Conservation (phyloP, 2,329 filamentous ascomycete genomes). For the Onygenales sp. region DNA sequence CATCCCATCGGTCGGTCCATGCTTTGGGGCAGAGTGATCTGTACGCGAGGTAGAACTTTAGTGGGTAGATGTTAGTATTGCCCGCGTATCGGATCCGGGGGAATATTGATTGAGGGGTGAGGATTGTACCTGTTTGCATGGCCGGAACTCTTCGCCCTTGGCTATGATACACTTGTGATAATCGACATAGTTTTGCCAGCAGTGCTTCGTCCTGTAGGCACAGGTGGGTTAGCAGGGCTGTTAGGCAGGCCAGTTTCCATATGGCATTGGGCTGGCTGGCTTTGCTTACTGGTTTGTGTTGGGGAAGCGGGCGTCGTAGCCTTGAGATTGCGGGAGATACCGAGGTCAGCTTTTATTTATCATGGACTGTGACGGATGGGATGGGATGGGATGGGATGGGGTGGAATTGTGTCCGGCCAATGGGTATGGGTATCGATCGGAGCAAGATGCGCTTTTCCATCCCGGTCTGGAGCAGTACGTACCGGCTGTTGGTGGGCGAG, state of each 20-base stretch:
- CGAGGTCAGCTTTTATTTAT: neutral
- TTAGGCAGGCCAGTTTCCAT: slow-evolving; percentile 6
- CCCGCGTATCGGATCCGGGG: no score
- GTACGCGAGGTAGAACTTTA: slow-evolving; percentile 91
- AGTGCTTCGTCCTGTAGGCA: slow-evolving; percentile 73
- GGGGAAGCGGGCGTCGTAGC: slow-evolving; percentile 98
- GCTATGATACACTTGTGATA: slow-evolving; percentile 99
- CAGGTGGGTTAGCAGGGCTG: neutral
- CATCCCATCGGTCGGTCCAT: slow-evolving; percentile 93
- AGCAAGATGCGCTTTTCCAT: neutral
- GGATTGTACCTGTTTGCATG: slow-evolving; percentile 76
- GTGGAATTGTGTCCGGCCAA: neutral
- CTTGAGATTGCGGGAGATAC: slow-evolving; percentile 40
- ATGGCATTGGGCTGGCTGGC: neutral
- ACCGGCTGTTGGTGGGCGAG: slow-evolving; percentile 34
- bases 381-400: neutral
- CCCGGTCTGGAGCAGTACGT: slow-evolving; percentile 18
- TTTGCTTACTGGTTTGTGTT: slow-evolving; percentile 64
- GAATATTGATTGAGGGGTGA: neutral
- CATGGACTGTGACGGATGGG: no score
- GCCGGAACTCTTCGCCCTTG: slow-evolving; percentile 97
- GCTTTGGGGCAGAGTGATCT: slow-evolving; percentile 92
- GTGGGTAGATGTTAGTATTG: neutral
- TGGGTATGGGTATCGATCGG: neutral
- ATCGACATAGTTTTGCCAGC: slow-evolving; percentile 99